These are phyloP conservation scores for Monilinia fructigena DNA, from an alignment of 2,329 filamentous ascomycete species.

Conservation along the genomic window DNA sequence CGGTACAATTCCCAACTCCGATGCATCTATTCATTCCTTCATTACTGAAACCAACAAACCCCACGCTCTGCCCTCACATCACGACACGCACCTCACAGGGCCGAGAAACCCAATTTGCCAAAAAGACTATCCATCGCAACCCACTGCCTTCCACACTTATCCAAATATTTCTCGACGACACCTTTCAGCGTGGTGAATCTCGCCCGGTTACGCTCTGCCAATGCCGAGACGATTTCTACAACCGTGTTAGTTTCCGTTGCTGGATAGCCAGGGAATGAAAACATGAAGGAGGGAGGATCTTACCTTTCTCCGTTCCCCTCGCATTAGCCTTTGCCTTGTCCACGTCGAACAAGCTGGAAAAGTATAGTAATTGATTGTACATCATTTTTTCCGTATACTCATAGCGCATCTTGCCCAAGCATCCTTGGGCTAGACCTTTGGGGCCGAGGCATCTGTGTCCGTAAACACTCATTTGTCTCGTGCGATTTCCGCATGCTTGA, in stretches of 20 bases:
- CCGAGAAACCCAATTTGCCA: slow-evolving; percentile 58
- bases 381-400: slow-evolving; percentile 85
- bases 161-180: slow-evolving; percentile 79
- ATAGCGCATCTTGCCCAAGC: slow-evolving; percentile 82
- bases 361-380: slow-evolving; percentile 93
- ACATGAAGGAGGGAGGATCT: slow-evolving; percentile 11
- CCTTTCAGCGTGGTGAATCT: slow-evolving; percentile 74
- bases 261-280: neutral
- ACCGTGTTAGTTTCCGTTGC: slow-evolving; percentile 30
- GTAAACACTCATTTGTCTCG: slow-evolving; percentile 90
- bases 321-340: slow-evolving; percentile 68
- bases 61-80: neutral
- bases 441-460: slow-evolving; percentile 87
- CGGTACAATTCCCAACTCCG: slow-evolving; percentile 9
- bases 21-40: slow-evolving; percentile 1
- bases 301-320: slow-evolving; percentile 48
- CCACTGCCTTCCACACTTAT: slow-evolving; percentile 88
- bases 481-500: slow-evolving; percentile 78
- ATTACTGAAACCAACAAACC: slow-evolving; percentile 10
- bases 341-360: slow-evolving; percentile 81
- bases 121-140: slow-evolving; percentile 92
- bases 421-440: slow-evolving; percentile 78
- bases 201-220: slow-evolving; percentile 79
- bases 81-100: neutral
- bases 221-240: slow-evolving; percentile 54